Evolutionary conservation across 129 eudicot species (phyloP).

Genomic region (Deinandra increscens): DNA sequence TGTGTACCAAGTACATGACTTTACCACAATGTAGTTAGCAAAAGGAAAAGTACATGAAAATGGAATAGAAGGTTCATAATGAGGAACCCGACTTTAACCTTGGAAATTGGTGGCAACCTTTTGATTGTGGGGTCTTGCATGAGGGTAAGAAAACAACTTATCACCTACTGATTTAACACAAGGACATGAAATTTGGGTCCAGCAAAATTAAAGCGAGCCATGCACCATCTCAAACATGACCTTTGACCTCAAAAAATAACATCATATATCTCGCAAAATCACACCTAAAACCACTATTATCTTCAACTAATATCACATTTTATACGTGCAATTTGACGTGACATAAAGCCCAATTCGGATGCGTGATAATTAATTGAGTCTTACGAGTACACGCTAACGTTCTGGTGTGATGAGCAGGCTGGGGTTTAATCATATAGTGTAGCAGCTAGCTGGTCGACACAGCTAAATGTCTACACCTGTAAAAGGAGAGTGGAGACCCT

Average conservation of each 20-base stretch:
- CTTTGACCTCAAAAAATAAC: constrained; percentile 13
- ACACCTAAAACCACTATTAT: constrained; percentile 2
- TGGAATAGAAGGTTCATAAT: constrained; percentile 42
- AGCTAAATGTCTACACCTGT: no score
- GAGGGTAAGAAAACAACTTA: constrained; percentile 38
- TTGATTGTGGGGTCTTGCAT: constrained; percentile 33
- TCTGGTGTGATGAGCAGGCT: no score
- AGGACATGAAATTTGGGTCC: constrained; percentile 25
- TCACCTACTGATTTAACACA: constrained; percentile 31
- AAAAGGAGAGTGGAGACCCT: no score
- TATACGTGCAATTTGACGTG: background rate
- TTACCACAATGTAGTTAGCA: constrained; percentile 25
- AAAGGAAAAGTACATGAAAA: constrained; percentile 37
- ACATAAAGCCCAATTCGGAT: background rate
- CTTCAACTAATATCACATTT: background rate
- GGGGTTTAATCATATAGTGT: no score
- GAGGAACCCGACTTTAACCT: constrained; percentile 24
- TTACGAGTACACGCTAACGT: background rate
- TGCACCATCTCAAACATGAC: constrained; percentile 25
- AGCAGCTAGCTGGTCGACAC: background rate
- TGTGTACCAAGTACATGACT: constrained; percentile 12
- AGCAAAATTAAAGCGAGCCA: constrained; percentile 12
- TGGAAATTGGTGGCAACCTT: constrained; percentile 32
- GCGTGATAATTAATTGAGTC: background rate
- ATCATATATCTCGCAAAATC: background rate